Evolutionary conservation across 306 rosid species (phyloP).

Genomic region (Carpinus viminea): DNA sequence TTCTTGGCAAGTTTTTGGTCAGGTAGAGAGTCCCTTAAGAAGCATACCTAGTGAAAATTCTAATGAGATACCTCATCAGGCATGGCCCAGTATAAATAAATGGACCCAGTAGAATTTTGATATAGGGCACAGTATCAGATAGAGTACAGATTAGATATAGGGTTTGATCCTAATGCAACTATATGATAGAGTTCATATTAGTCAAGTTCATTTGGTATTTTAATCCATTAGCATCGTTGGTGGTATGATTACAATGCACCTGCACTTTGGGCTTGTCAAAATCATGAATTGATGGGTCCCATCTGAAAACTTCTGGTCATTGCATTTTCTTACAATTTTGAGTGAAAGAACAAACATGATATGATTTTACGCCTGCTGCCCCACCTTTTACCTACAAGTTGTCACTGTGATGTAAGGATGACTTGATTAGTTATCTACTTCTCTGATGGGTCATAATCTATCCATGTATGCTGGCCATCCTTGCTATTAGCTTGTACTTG

Average conservation of each 20-base stretch:
- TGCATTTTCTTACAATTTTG: not conserved
- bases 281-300: not conserved
- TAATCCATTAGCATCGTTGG: not conserved
- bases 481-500: not conserved
- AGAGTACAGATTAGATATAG: not conserved
- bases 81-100: not conserved
- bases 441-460: constrained; percentile 4
- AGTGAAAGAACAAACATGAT: not conserved
- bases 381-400: not conserved
- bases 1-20: constrained; percentile 5
- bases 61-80: not conserved
- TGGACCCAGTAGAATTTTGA: not conserved
- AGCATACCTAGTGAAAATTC: not conserved
- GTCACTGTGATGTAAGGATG: not conserved
- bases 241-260: not conserved
- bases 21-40: constrained; percentile 1
- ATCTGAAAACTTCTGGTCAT: not conserved
- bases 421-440: not conserved
- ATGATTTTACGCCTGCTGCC: not conserved
- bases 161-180: not conserved
- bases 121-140: not conserved
- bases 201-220: not conserved
- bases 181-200: not conserved
- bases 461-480: constrained; percentile 1
- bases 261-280: not conserved